phyloP scores from a whole-genome alignment of 1,284 basidiomycete genomes.

The Gymnopus androsaceus region DNA sequence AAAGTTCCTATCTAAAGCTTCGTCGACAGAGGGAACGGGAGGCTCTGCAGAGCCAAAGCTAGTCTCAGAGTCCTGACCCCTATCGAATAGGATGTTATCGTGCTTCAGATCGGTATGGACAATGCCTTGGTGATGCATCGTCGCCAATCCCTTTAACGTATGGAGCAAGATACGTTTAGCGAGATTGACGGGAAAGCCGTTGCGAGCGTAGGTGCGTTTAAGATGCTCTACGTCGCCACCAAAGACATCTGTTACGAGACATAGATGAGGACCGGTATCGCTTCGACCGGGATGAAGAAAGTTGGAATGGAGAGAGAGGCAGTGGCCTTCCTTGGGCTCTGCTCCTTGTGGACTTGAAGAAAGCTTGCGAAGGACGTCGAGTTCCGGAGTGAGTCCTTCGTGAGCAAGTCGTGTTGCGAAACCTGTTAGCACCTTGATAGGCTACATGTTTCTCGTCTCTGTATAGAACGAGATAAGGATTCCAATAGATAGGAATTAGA shows the following conservation, averaged over 20 bases:
- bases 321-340: conserved; percentile 21
- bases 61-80: conserved; percentile 21
- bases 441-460: conserved; percentile 31
- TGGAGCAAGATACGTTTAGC: conserved; percentile 33
- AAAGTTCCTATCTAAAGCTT: conserved; percentile 27
- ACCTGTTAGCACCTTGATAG: conserved; percentile 32
- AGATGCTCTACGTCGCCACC: conserved; percentile 30
- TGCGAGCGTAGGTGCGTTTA: conserved; percentile 4
- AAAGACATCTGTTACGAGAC: conserved; percentile 29
- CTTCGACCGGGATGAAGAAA: conserved; percentile 27
- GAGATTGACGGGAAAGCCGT: conserved; percentile 23
- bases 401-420: conserved; percentile 21
- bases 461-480: not conserved
- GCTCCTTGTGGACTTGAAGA: conserved; percentile 2
- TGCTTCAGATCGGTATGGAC: conserved; percentile 34
- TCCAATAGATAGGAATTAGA: not conserved
- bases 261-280: conserved; percentile 28
- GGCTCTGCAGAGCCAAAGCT: conserved; percentile 28
- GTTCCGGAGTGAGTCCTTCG: conserved; percentile 21
- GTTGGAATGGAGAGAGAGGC: conserved; percentile 24
- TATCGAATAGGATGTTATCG: conserved; percentile 30
- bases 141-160: conserved; percentile 24
- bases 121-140: conserved; percentile 24
- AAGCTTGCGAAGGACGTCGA: conserved; percentile 24
- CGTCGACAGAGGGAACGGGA: conserved; percentile 27